Conservation (phyloP, 2,329 filamentous ascomycete genomes). For the Graphiopsis chlorocephala region DNA sequence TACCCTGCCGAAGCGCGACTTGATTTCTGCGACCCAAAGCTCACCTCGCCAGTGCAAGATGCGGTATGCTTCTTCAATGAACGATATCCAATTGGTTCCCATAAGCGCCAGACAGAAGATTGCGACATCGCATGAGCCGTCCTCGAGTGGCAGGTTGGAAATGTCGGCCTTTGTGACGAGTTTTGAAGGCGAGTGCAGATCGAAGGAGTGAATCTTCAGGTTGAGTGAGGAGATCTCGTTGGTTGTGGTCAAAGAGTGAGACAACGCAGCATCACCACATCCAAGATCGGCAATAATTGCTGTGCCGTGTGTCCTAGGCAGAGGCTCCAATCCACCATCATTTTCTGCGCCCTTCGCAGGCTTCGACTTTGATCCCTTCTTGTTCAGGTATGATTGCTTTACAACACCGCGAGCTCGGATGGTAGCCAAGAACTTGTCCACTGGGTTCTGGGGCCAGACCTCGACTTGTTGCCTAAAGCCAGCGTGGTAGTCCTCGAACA, state of each 20-base stretch:
- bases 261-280: constrained; percentile 85
- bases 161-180: constrained; percentile 89
- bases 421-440: constrained; percentile 76
- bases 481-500: constrained; percentile 94
- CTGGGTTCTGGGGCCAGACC: constrained; percentile 94
- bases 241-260: constrained; percentile 60
- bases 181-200: constrained; percentile 73
- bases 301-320: constrained; percentile 69
- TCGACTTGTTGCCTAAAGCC: constrained; percentile 94
- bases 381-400: constrained; percentile 32
- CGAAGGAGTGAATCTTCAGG: constrained; percentile 77
- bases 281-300: constrained; percentile 88
- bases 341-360: constrained; percentile 42
- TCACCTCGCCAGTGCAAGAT: constrained; percentile 91
- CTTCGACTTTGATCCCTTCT: constrained; percentile 32
- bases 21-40: constrained; percentile 96
- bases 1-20: constrained; percentile 76
- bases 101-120: constrained; percentile 96
- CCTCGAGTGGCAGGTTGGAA: constrained; percentile 71
- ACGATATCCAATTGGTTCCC: constrained; percentile 98
- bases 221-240: constrained; percentile 62
- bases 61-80: constrained; percentile 92
- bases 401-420: constrained; percentile 67
- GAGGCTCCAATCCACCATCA: constrained; percentile 40
- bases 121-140: constrained; percentile 76